A percentile compares a stretch with the other conserved stretches of the same genome.
phyloP scores from a whole-genome alignment of 2,329 filamentous ascomycete genomes.

The Alternaria consortialis region DNA sequence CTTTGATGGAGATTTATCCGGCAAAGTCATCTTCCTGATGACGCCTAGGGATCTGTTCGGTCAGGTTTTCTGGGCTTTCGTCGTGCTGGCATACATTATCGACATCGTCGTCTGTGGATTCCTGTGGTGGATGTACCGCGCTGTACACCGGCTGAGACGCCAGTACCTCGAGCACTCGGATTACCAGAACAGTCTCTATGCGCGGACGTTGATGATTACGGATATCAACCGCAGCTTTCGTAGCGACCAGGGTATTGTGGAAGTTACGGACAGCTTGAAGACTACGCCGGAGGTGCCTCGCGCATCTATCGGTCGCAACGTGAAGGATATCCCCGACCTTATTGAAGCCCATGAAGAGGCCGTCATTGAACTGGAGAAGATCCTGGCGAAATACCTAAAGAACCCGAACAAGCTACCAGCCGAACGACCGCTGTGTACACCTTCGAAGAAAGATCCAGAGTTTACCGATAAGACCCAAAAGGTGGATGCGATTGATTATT shows the following conservation, averaged over 20 bases:
- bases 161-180: slow-evolving; percentile 85
- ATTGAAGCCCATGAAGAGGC: slow-evolving; percentile 84
- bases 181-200: slow-evolving; percentile 87
- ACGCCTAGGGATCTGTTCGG: slow-evolving; percentile 60
- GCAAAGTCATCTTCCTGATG: slow-evolving; percentile 37
- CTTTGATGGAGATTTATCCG: slow-evolving; percentile 10
- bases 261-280: slow-evolving; percentile 81
- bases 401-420: slow-evolving; percentile 82
- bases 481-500: slow-evolving; percentile 92
- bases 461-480: slow-evolving; percentile 73
- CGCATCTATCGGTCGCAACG: slow-evolving; percentile 87
- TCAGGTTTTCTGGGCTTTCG: slow-evolving; percentile 66
- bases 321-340: slow-evolving; percentile 85
- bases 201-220: slow-evolving; percentile 73
- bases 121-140: slow-evolving; percentile 89
- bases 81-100: slow-evolving; percentile 69
- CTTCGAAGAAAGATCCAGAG: slow-evolving; percentile 76
- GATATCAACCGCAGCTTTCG: slow-evolving; percentile 81
- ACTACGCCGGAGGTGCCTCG: slow-evolving; percentile 81
- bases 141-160: slow-evolving; percentile 74
- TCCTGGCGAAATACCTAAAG: slow-evolving; percentile 89
- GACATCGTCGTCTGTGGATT: slow-evolving; percentile 80
- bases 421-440: slow-evolving; percentile 78
- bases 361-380: slow-evolving; percentile 82
- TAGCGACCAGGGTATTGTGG: slow-evolving; percentile 86